Percentiles rank a stretch among this genome's conserved stretches.
Conservation (phyloP, 1,139 yeast genomes). For the Schwanniomyces etchellsii region DNA sequence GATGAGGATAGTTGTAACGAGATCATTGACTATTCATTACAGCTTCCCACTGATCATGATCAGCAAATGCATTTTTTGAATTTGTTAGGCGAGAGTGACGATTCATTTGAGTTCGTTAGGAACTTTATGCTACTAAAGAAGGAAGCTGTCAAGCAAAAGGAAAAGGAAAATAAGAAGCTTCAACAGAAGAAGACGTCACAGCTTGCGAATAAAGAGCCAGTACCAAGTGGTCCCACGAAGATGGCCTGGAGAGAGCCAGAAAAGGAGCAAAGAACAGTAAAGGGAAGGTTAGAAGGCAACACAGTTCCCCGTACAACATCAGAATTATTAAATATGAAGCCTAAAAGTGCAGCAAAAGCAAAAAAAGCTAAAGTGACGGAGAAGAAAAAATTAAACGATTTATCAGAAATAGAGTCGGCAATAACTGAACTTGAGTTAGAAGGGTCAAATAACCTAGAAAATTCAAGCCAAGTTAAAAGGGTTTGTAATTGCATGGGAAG, state of each 20-base stretch:
- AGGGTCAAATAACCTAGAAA: constrained; percentile 6
- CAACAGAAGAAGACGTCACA: constrained; percentile 1
- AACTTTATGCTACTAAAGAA: constrained; percentile 19
- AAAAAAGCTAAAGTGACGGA: constrained; percentile 25
- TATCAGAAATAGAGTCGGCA: constrained; percentile 52
- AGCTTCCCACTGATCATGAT: constrained; percentile 35
- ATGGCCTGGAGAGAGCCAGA: neutral
- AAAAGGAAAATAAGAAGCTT: constrained; percentile 1
- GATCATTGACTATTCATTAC: constrained; percentile 44
- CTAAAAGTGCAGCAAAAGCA: constrained; percentile 13
- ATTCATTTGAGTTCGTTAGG: constrained; percentile 32
- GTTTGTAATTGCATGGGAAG: constrained; percentile 80
- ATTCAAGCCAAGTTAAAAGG: constrained; percentile 13
- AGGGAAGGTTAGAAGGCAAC: constrained; percentile 10
- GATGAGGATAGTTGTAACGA: constrained; percentile 24
- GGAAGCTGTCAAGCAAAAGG: constrained; percentile 7
- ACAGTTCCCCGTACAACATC: constrained; percentile 30
- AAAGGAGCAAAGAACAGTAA: neutral
- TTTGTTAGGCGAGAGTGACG: constrained; percentile 49
- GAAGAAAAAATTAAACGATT: constrained; percentile 41
- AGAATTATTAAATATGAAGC: constrained; percentile 26
- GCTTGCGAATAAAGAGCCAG: constrained; percentile 6
- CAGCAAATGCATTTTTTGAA: constrained; percentile 45
- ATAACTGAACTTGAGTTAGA: constrained; percentile 30
- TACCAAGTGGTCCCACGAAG: neutral